A percentile compares a stretch with the other conserved stretches of the same genome.
Conservation (phyloP, 2,329 filamentous ascomycete genomes). For the Volutella citrinella region DNA sequence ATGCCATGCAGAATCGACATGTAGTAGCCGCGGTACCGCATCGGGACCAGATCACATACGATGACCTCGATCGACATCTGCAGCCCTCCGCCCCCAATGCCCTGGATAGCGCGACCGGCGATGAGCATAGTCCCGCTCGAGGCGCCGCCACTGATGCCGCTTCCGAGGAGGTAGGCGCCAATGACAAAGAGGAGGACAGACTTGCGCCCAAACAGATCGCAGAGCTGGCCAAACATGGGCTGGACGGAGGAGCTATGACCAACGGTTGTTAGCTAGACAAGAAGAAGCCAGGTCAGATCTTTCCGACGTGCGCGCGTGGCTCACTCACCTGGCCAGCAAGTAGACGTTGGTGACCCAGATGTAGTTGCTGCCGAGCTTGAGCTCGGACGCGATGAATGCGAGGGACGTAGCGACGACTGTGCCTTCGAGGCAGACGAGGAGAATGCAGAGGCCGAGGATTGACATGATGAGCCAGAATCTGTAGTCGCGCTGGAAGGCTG, state of each 20-base stretch:
- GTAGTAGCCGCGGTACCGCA: conserved; percentile 44
- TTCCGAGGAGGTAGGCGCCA: conserved; percentile 48
- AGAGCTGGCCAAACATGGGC: conserved; percentile 48
- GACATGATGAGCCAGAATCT: conserved; percentile 28
- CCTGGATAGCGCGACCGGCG: conserved; percentile 40
- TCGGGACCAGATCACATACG: conserved; percentile 45
- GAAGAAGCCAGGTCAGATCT: too few relatives aligned
- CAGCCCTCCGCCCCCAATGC: conserved; percentile 29
- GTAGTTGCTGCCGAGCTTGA: conserved; percentile 22
- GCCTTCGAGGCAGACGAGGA: conserved; percentile 21
- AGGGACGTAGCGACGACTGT: conserved; percentile 26
- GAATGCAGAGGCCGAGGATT: conserved; percentile 16
- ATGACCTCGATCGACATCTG: conserved; percentile 32
- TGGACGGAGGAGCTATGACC: conserved; percentile 35
- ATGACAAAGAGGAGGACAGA: conserved; percentile 39
- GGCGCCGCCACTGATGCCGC: conserved; percentile 43
- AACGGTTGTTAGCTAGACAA: too few relatives aligned
- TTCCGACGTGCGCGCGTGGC: too few relatives aligned
- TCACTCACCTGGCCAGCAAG: conserved; percentile 20
- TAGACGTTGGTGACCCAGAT: conserved; percentile 29
- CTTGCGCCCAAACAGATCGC: conserved; percentile 52
- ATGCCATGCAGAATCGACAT: conserved; percentile 32
- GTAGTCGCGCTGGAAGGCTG: conserved; percentile 13
- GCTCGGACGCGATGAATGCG: conserved; percentile 22
- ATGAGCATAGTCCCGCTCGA: conserved; percentile 41